phyloP scores from a whole-genome alignment of 345 rosid genomes.

The Excoecaria agallocha region DNA sequence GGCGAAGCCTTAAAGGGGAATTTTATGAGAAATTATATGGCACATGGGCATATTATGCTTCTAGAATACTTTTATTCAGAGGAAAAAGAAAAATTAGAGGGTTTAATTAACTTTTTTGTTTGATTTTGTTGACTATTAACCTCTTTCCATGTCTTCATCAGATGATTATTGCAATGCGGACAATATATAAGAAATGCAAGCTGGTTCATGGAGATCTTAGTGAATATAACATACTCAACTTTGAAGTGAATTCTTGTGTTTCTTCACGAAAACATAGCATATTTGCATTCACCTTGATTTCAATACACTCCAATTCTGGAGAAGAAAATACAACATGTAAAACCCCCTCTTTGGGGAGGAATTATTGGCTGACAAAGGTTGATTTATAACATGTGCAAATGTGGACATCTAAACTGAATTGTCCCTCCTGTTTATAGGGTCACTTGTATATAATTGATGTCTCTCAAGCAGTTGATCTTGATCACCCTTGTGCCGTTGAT shows the following conservation, averaged over 20 bases:
- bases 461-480: slow-evolving; percentile 93
- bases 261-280: neutral
- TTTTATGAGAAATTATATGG: neutral
- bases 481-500: slow-evolving; percentile 89
- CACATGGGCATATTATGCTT: neutral
- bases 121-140: slow-evolving; percentile 3
- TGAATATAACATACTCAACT: slow-evolving; percentile 90
- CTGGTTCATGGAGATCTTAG: slow-evolving; percentile 97
- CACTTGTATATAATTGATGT: slow-evolving; percentile 91
- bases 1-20: neutral
- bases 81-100: neutral
- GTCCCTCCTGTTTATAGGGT: slow-evolving; percentile 47
- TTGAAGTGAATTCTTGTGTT: slow-evolving; percentile 54
- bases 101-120: neutral
- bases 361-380: neutral
- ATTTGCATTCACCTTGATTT: neutral
- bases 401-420: neutral
- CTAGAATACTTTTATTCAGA: neutral
- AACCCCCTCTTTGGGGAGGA: neutral
- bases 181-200: slow-evolving; percentile 86
- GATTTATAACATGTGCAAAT: neutral
- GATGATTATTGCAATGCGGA: slow-evolving; percentile 81
- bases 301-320: neutral
- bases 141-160: slow-evolving; percentile 28
- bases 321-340: neutral